Evolutionary conservation across 805 yeast species (phyloP), one percentile per base, ranked within the genome.

Genomic region (Candida rishiriensis): DNA sequence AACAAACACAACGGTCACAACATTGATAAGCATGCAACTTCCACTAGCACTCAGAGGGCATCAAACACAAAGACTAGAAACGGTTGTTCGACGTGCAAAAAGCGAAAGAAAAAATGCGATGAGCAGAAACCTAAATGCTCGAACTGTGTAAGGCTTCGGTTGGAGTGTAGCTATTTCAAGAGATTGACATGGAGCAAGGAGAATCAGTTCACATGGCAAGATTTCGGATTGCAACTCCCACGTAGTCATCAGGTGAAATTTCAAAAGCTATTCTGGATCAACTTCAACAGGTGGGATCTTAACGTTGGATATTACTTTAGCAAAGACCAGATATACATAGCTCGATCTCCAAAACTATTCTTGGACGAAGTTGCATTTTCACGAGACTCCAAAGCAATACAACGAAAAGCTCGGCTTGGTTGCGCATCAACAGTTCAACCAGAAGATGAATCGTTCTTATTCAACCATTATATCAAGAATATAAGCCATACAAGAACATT

Each of bases 51-150:
- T 21, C 35, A 11, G 32, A 31, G 28, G 47, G 41, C 18, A 30
- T 7, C n/a, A 36, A 42, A 21, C 26, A 21, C 26, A 21, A 53
- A 54, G 32, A 44, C 54, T 7, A 39, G 64, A 41, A 55, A 56
- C 12, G 76, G 76, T 1, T 72, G 76, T 47, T 58, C 66, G 59
- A 65, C 68, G 6, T 72, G 76, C 48, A 59, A 73, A 44, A 59
- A 61, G 17, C 59, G 75, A 34, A 72, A 70, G 46, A 71, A 71
- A 52, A 63, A 70, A 31, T 72, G 76, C 50, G 55, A 58, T 21
- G 57, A 55, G 29, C 21, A 17, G 1, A 54, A 44, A 36, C 64
- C 64, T 1, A 47, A 39, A 7, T 60, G 63, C 29, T 30, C 31
- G 4, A 44, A 46, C 6, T 60, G 64, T 40, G 13, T 14, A 15